A percentile compares a stretch with the other conserved stretches of the same genome.
Conservation (phyloP, 2,329 filamentous ascomycete species). For the Volutella citrinella region DNA sequence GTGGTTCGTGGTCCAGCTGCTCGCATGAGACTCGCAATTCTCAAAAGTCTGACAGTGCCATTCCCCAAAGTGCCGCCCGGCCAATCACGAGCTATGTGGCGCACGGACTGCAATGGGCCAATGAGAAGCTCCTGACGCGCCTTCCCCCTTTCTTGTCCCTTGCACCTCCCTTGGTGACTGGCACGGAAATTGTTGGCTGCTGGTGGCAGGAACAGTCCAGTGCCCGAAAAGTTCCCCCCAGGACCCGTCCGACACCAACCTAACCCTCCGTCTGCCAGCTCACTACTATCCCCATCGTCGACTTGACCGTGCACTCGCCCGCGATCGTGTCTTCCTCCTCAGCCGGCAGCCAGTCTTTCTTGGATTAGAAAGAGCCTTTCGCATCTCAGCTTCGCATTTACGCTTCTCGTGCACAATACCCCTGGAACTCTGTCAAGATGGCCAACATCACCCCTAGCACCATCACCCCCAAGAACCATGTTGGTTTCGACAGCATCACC, state of each 20-base stretch:
- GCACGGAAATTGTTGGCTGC: slow-evolving; percentile 49
- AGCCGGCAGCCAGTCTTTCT: slow-evolving; percentile 22
- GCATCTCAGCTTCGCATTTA: slow-evolving; percentile 24
- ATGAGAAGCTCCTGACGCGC: slow-evolving; percentile 30
- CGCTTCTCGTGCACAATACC: too few species aligned
- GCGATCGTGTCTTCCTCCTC: slow-evolving; percentile 17
- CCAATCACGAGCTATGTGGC: slow-evolving; percentile 30
- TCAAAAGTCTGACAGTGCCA: slow-evolving; percentile 31
- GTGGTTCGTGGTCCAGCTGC: too few species aligned
- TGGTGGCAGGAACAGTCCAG: slow-evolving; percentile 36
- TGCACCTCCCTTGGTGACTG: slow-evolving; percentile 29
- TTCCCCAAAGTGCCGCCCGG: slow-evolving; percentile 22
- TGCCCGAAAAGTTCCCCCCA: slow-evolving; percentile 40
- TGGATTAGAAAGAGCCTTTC: slow-evolving; percentile 24
- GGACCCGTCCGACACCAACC: slow-evolving; percentile 24
- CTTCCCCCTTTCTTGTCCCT: slow-evolving; percentile 43
- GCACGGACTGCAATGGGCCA: slow-evolving; percentile 28
- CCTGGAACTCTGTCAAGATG: slow-evolving; percentile 40
- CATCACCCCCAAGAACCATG: slow-evolving; percentile 92
- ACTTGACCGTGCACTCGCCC: slow-evolving; percentile 19
- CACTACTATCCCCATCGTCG: slow-evolving; percentile 23
- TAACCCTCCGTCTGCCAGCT: slow-evolving; percentile 28
- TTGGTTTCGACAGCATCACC: slow-evolving; percentile 99
- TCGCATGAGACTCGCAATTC: slow-evolving; percentile 19
- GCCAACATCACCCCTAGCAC: slow-evolving; percentile 65